Base-by-base conservation (phyloP, 331 rosid species). In the Quercus phellos region DNA sequence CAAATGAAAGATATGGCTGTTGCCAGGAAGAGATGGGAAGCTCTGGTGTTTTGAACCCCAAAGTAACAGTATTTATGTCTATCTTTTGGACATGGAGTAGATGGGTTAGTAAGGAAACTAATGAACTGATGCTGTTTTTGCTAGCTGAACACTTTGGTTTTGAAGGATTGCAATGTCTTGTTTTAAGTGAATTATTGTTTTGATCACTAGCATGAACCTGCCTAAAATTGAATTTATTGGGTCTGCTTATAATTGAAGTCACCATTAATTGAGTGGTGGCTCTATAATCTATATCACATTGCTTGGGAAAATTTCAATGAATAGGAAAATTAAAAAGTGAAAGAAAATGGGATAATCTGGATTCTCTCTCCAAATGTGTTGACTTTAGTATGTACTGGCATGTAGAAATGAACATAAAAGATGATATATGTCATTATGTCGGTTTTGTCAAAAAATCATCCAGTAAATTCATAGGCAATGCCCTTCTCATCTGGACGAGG, bases 11-110 rank as follows among this genome's bases (percentile, higher is more conserved):
- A 90, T 64, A 89, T 90, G 97, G 89, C 90, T 84, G 94, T 95
- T 76, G 97, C 97, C 61, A 90, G 87, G 74, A 94, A 90, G 88
- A 90, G 97, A 92, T 90, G 97, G 97, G 97, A 94, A 64, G 85
- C 97, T 85, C 84, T 92, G 98, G 97, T 94, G 87, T 81, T 73
- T 88, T 77, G 29, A 72, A 60, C 16, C 21, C 51, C 51, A 18
- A 32, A 66, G 24, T 66, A 66, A 66, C 51, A 66, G 12, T 2
- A 58, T 17, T 17, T 66, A 18, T 34, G n/a, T 66, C 8, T 66
- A 18, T 34, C 22, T 18, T 46, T 66, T 34, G 24, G 24, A 51
- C 51, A 0, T 14, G 69, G 69, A 29, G 66, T 63, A 27, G 22
- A 27, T 27, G 43, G 42, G 43, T 63, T 63, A 29, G 22, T 63